A percentile compares a stretch with the other conserved stretches of the same genome.
Evolutionary conservation across 2,329 filamentous ascomycete genomes (phyloP).

Genomic region (Pyrenochaeta sp.): DNA sequence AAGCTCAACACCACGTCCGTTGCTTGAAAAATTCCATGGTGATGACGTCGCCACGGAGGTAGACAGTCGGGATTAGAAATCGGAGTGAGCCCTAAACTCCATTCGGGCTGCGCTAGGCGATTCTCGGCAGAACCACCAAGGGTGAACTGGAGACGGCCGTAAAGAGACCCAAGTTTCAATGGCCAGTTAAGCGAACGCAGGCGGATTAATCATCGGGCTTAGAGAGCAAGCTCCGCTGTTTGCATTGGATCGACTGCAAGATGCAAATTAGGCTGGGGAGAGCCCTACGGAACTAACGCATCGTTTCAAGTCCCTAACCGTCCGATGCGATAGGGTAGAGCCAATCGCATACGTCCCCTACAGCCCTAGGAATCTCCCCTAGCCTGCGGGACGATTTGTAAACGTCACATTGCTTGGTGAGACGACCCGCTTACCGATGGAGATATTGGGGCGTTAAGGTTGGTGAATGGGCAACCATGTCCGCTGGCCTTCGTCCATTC

Average conservation of each 20-base stretch:
- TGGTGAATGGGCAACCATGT: not conserved
- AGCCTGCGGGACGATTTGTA: conserved; percentile 1
- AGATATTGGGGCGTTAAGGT: not conserved
- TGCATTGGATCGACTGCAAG: not conserved
- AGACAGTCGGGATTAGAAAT: not conserved
- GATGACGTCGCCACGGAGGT: not conserved
- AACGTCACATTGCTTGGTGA: not conserved
- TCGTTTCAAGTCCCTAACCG: not conserved
- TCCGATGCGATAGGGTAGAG: too few species aligned
- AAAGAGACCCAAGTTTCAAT: not conserved
- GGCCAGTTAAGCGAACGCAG: not conserved
- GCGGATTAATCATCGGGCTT: not conserved
- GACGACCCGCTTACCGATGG: not conserved
- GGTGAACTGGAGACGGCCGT: not conserved
- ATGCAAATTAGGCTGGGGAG: too few species aligned
- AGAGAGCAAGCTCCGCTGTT: not conserved
- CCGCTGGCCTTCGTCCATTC: not conserved
- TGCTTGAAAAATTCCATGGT: not conserved
- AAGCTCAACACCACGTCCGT: not conserved
- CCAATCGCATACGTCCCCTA: not conserved
- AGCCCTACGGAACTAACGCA: not conserved
- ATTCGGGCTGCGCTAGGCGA: not conserved
- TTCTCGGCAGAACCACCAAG: not conserved
- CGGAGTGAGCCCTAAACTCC: not conserved
- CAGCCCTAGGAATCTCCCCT: not conserved